Evolutionary conservation across 371 early-diverging fungal genomes (phyloP), one percentile per base, ranked within the genome.

Genomic region (Mortierella sp.): DNA sequence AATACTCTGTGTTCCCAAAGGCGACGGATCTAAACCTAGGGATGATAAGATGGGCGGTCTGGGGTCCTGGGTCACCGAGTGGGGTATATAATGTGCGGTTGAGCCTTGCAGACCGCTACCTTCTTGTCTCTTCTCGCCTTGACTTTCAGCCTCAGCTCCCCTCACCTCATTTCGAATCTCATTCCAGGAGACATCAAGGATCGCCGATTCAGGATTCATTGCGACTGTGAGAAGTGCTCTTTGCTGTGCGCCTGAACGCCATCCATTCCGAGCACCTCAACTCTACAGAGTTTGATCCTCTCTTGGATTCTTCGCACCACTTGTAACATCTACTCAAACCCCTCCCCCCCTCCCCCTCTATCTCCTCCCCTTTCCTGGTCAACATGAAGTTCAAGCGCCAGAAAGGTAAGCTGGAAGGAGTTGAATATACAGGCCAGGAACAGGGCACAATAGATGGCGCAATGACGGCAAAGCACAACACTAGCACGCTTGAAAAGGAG

Each of bases 361-460:
- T 25, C 6, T 2, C 44, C 6, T 44, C 16, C 52, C 34, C 12
- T 58, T 14, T 13, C 5, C 5, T 7, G 12, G 9, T 14, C 55
- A 43, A 31, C 14, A 66, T 67, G 67, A 67, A 67, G 56, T 67
- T 67, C 50, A 67, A 58, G 45, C 60, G 67, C 14, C 67, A 67
- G 41, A 67, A 67, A 60, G 67, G 67, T 67, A 67, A 52, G 6
- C 24, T 9, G 27, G 41, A 16, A 37, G 12, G 3, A 41, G 17
- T 16, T 21, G 17, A 19, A 21, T 31, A n/a, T n/a, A n/a, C n/a
- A n/a, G 22, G 43, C 29, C 46, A 29, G 19, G 37, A 37, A 31
- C 16, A 8, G 37, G 17, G 31, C 8, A 10, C 46, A 8, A 46
- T 6, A 8, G 27, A 2, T 17, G 22, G 39, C 10, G 56, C 28